Percentiles rank a stretch among this genome's conserved stretches.
phyloP scores from a whole-genome alignment of 495 filamentous ascomycete species.

The Copromyces sp. region DNA sequence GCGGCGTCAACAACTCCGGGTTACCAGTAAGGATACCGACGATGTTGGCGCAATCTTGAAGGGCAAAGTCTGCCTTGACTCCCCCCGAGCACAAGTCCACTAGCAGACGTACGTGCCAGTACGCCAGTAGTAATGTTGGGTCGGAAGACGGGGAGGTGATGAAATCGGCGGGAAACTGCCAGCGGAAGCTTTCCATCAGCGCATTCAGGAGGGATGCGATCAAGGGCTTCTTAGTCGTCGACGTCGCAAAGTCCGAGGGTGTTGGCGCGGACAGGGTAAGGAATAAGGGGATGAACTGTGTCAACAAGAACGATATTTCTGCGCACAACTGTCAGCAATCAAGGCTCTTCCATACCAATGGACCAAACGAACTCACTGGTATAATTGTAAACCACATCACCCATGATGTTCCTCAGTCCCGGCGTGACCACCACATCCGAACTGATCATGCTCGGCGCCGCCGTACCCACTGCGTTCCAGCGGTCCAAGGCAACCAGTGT shows the following conservation, averaged over 20 bases:
- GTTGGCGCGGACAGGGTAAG: conserved; percentile 4
- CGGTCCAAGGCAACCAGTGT: conserved; percentile 62
- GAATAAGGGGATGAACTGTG: conserved; percentile 19
- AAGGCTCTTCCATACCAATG: neutral
- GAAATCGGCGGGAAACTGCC: conserved; percentile 29
- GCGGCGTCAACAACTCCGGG: conserved; percentile 47
- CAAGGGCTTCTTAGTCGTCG: conserved; percentile 6
- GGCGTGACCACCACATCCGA: conserved; percentile 51
- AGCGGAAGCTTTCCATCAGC: conserved; percentile 36
- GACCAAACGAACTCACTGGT: conserved; percentile 53
- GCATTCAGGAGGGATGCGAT: conserved; percentile 17
- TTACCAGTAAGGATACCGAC: conserved; percentile 45
- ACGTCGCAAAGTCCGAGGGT: conserved; percentile 5
- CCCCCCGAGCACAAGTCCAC: conserved; percentile 45
- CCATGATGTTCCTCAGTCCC: conserved; percentile 56
- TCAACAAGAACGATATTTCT: conserved; percentile 31
- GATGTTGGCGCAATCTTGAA: conserved; percentile 51
- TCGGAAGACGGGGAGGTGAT: conserved; percentile 24
- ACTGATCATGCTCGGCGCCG: conserved; percentile 45
- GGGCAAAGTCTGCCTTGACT: conserved; percentile 33
- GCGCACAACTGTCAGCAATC: conserved; percentile 12
- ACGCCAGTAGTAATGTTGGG: conserved; percentile 54
- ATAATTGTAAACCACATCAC: conserved; percentile 52
- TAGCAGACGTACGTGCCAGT: conserved; percentile 64
- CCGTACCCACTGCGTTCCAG: conserved; percentile 63